Base-by-base conservation (phyloP, 352 stramenopile species). In the Pythium myriotylum region DNA sequence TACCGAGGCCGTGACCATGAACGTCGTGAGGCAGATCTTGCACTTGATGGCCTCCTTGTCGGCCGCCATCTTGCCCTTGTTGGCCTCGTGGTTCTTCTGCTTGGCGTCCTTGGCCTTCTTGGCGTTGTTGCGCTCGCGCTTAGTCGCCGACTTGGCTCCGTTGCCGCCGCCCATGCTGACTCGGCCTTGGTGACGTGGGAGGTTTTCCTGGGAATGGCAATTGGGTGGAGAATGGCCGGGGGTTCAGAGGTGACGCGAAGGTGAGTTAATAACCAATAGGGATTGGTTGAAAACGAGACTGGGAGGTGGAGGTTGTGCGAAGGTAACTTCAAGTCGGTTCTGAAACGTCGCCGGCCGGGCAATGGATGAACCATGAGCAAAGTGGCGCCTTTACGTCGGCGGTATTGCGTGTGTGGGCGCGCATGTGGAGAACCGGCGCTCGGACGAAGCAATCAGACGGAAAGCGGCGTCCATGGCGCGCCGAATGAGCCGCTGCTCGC, bases 51-150 rank as follows among this genome's bases (percentile, higher is more conserved):
- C 79, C 35, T 77, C 74, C 46, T 76, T 76, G 68, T 94, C 85
- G n/a, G 83, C 81, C 60, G 78, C 72, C 79, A 94, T 92, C 73
- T 94, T 94, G 63, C 73, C 77, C 54, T 89, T 91, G 59, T 76
- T 91, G 58, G 81, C 83, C n/a, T 77, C 76, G 62, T 88, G 82
- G 67, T 79, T 89, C 72, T 92, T 92, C 35, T 81, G 46, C 70
- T 91, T 94, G 49, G 80, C 74, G 0, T 92, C 85, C 68, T 94
- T 94, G 58, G 80, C 76, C 76, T 94, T 94, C 79, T 94, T 94
- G 39, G 62, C 72, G 62, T 92, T 91, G 70, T 89, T 90, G 66
- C 85, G 85, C 22, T 94, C 85, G 47, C 85, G 85, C 74, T 88
- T 88, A 27, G 79, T 76, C 66, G 80, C 74, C 22, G 76, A 90